Base-by-base conservation (phyloP, 768 basidiomycete genomes). In the Kwoniella sp. region DNA sequence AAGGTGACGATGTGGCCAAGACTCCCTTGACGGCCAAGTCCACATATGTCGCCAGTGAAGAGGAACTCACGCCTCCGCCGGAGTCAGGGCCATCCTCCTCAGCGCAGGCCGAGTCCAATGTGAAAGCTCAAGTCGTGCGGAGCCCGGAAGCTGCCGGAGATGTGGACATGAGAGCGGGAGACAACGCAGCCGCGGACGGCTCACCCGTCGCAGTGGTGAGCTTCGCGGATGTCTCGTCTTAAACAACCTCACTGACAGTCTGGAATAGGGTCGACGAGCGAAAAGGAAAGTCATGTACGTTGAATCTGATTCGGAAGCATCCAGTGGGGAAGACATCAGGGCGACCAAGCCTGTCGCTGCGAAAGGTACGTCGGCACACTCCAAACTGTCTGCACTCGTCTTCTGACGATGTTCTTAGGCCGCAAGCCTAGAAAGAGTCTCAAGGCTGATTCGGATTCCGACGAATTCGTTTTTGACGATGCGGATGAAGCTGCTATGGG, bases 381-480 rank as follows among this genome's bases (percentile, higher is more conserved):
- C n/a, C n/a, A n/a, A n/a, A n/a, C n/a, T n/a, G n/a, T 33, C 32
- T 33, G 32, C n/a, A 9, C n/a, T 17, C 26, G 29, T 7, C 29
- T 33, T n/a, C 25, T n/a, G n/a, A n/a, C n/a, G n/a, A n/a, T n/a
- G n/a, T n/a, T 25, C 17, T 10, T 23, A 56, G 57, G 45, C 15
- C 57, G 63, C 14, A 62, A 59, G 50, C 63, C 62, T 0, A 46
- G 65, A 28, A 73, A 71, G 56, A 70, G 65, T 37, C 27, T 67
- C 29, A 69, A 67, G 44, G 59, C 52, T 9, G 62, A 60, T 11
- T 64, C 62, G 2, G 72, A 73, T 26, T 65, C 61, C 17, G 72
- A 73, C 36, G 70, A 71, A n/a, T 73, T 69, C 39, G 59, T 60
- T 10, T 58, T 70, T 26, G 59, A 67, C 26, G 63, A 60, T 7